phyloP scores from a whole-genome alignment of 192 early-diverging fungal species.

The Coemansia pectinata region DNA sequence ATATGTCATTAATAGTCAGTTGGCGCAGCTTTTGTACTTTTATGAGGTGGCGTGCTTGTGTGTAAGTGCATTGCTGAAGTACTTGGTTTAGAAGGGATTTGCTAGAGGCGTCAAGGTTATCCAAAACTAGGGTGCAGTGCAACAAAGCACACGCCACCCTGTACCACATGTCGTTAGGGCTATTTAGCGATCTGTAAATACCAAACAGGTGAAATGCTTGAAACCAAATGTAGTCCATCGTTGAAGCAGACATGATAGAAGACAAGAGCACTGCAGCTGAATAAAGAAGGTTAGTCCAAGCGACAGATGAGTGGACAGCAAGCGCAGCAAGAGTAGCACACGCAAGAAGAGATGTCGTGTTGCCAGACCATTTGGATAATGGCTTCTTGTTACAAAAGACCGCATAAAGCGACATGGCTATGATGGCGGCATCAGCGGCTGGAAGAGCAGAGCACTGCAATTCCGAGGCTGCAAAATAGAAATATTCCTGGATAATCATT shows the following conservation, averaged over 20 bases:
- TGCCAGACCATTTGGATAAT: not conserved
- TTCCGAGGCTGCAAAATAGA: not conserved
- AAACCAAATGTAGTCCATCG: not conserved
- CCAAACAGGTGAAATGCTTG: not conserved
- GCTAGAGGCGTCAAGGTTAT: not conserved
- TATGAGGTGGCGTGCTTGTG: conserved; percentile 16
- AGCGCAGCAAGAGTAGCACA: not conserved
- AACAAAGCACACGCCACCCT: not conserved
- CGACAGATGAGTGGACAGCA: not conserved
- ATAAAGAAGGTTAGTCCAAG: not conserved
- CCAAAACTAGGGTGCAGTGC: not conserved
- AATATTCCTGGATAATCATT: not conserved
- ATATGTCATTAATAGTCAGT: conserved; percentile 21
- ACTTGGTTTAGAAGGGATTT: not conserved
- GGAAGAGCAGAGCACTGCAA: not conserved
- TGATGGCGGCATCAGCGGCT: not conserved
- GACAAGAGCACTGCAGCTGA: not conserved
- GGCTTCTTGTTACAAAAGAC: not conserved
- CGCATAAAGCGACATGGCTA: not conserved
- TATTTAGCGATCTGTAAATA: not conserved
- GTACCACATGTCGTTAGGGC: not conserved
- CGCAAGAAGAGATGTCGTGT: not conserved
- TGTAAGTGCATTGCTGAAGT: not conserved
- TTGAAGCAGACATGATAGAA: not conserved
- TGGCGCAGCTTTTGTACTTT: not conserved